These are phyloP conservation scores for Ophiostoma novo-ulmi DNA, from an alignment of 2,329 filamentous ascomycete species.

Conservation along the genomic window DNA sequence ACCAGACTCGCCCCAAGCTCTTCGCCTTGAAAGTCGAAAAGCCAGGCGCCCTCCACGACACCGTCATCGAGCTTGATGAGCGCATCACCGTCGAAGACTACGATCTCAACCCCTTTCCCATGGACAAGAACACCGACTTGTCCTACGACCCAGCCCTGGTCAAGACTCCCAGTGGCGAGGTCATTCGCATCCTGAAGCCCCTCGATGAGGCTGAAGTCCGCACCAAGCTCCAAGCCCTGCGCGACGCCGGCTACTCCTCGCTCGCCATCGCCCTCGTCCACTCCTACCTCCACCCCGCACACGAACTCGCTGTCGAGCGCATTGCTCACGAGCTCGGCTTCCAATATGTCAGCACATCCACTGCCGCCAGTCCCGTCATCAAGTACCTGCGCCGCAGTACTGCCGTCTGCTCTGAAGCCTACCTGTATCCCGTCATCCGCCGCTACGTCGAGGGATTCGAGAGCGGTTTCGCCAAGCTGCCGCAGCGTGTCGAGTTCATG, in stretches of 20 bases:
- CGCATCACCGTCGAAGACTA: conserved; percentile 83
- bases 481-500: conserved; percentile 66
- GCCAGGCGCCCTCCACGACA: conserved; percentile 79
- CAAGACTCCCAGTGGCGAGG: conserved; percentile 52
- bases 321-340: conserved; percentile 24
- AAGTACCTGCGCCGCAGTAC: conserved; percentile 65
- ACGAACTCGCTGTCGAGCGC: conserved; percentile 24
- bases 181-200: conserved; percentile 41
- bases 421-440: conserved; percentile 65
- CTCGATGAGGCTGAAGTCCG: conserved; percentile 52
- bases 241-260: conserved; percentile 50
- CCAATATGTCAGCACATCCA: conserved; percentile 17
- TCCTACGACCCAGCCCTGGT: conserved; percentile 33
- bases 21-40: conserved; percentile 84
- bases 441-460: conserved; percentile 65
- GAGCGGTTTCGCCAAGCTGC: conserved; percentile 47
- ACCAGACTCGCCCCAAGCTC: conserved; percentile 82
- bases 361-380: conserved; percentile 42
- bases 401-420: conserved; percentile 67
- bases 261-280: conserved; percentile 37
- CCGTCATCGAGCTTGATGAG: conserved; percentile 81
- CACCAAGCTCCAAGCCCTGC: conserved; percentile 54
- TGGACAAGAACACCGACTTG: conserved; percentile 17
- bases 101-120: conserved; percentile 19
- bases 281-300: conserved; percentile 27